phyloP scores from a whole-genome alignment of 805 yeast genomes.

The Hermanozyma aechmeae region DNA sequence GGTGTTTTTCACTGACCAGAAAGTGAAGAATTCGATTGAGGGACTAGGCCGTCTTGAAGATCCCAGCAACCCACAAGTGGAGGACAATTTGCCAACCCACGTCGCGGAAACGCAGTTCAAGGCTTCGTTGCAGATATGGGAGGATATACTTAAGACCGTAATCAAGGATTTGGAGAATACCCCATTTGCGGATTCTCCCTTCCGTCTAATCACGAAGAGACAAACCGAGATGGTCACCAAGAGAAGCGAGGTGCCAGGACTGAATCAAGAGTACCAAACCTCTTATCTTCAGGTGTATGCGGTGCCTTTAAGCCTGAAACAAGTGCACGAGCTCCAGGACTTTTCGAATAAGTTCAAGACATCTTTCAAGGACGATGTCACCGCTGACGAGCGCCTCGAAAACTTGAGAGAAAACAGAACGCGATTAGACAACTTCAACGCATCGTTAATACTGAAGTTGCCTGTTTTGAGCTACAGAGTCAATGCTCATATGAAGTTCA shows the following conservation, averaged over 20 bases:
- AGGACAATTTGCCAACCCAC: constrained; percentile 5
- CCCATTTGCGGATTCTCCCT: constrained; percentile 11
- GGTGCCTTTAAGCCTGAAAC: constrained; percentile 15
- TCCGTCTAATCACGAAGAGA: constrained; percentile 19
- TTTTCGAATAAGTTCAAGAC: constrained; percentile 20
- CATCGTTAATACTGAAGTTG: constrained; percentile 8
- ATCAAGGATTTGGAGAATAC: constrained; percentile 16
- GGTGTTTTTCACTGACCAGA: constrained; percentile 17
- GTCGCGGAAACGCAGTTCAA: constrained; percentile 12
- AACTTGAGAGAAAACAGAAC: constrained; percentile 17
- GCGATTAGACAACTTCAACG: constrained; percentile 18
- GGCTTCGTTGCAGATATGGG: constrained; percentile 14
- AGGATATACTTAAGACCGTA: constrained; percentile 18
- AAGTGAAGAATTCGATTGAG: constrained; percentile 1
- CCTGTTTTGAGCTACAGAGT: constrained; percentile 15
- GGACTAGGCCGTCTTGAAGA: too few species aligned
- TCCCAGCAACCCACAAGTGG: constrained; percentile 1
- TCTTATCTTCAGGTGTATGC: constrained; percentile 19
- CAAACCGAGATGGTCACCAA: background rate
- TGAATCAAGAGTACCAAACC: constrained; percentile 1
- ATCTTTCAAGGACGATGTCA: constrained; percentile 18
- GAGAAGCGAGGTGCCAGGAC: background rate
- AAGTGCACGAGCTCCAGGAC: constrained; percentile 15
- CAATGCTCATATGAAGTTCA: constrained; percentile 10
- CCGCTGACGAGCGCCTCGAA: constrained; percentile 12